Evolutionary conservation across 164 flowering plant genomes (phyloP), one percentile per base, ranked within the genome.

Genomic region (Houttuynia cordata): DNA sequence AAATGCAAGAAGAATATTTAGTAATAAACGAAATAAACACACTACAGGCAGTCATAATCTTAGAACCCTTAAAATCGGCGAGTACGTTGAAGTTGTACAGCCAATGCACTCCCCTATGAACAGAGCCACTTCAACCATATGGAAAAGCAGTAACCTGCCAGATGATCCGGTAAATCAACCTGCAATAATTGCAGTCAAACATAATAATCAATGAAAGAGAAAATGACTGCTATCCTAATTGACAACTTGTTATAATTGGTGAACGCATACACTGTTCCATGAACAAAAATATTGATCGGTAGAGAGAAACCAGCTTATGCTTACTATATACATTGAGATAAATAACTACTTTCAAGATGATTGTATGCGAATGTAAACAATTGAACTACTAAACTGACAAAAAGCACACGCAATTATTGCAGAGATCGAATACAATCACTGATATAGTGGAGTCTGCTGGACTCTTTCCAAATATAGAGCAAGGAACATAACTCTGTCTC

Each of bases 131-230:
- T 84, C 84, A 89, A 72, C 97, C 98, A 89, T 58, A 75, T 74
- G 47, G 68, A 71, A 63, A 92, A 84, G 68, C 95, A 87, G 65
- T 81, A 76, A 60, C 68, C 77, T 24, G 92, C 75, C 53, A 92
- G 71, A 67, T 87, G 83, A 67, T 84, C 98, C 22, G 98, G 96
- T 62, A 92, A 71, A 73, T 92, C 98, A 17, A 64, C 85, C 96
- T 88, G 61, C 65, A 82, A n/a, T 37, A 69, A 61, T 70, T 40
- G 22, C 39, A n/a, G 51, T 51, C 24, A 25, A 67, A 10, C 47
- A 47, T n/a, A 24, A 61, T 65, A 58, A 76, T 61, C 49, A 57
- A 55, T 6, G 17, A 17, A 45, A 17, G 19, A 9, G 64, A 12
- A 20, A 20, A n/a, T 18, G 45, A 24, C 45, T 18, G 18, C 39